phyloP scores from a whole-genome alignment of 2,329 filamentous ascomycete genomes.

The Colletotrichum destructivum region DNA sequence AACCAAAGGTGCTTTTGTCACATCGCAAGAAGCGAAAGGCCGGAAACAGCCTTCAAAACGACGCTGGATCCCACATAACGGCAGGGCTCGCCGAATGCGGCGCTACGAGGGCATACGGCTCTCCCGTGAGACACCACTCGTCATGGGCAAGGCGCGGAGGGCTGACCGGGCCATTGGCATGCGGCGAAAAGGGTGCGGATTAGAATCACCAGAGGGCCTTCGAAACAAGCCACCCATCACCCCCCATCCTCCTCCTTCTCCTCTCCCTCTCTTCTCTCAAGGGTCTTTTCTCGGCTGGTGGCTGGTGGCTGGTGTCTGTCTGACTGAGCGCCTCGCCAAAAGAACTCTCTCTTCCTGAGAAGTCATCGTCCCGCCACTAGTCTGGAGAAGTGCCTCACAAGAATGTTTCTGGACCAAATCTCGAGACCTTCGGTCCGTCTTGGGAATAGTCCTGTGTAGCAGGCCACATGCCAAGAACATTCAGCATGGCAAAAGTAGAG shows the following conservation, averaged over 20 bases:
- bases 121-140: slow-evolving; percentile 28
- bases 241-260: no score
- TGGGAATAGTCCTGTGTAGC: slow-evolving; percentile 7
- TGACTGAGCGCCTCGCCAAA: slow-evolving; percentile 6
- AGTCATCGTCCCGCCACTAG: slow-evolving; percentile 20
- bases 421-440: slow-evolving; percentile 20
- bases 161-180: slow-evolving; percentile 8
- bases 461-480: slow-evolving; percentile 21
- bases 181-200: neutral
- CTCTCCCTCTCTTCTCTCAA: neutral
- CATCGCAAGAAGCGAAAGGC: neutral
- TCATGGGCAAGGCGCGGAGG: slow-evolving; percentile 22
- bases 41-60: slow-evolving; percentile 23
- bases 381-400: neutral
- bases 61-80: slow-evolving; percentile 17
- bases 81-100: slow-evolving; percentile 35
- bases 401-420: slow-evolving; percentile 33
- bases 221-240: slow-evolving; percentile 1
- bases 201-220: neutral
- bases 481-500: slow-evolving; percentile 7
- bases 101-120: slow-evolving; percentile 7
- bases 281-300: slow-evolving; percentile 8
- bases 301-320: neutral
- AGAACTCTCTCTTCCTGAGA: slow-evolving; percentile 7
- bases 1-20: slow-evolving; percentile 21